Evolutionary conservation across 805 yeast species (phyloP).

Genomic region (Kuraishia cidri): DNA sequence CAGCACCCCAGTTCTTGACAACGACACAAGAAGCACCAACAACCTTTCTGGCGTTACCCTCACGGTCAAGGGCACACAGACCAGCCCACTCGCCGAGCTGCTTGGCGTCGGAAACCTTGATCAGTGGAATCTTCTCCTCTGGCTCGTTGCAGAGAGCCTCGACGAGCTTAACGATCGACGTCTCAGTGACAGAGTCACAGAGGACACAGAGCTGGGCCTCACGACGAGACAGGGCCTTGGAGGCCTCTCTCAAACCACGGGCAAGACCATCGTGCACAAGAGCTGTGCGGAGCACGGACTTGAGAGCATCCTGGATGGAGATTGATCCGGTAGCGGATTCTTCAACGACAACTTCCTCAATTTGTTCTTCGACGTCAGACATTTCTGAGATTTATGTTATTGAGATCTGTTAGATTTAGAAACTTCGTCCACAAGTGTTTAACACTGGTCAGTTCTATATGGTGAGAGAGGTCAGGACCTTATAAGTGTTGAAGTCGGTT

Average conservation of each 20-base stretch:
- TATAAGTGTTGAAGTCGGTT: no score
- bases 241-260: conserved; percentile 99
- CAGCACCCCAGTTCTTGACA: conserved; percentile 99
- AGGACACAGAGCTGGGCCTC: conserved; percentile 97
- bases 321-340: conserved; percentile 81
- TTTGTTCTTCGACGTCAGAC: conserved; percentile 94
- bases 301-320: conserved; percentile 97
- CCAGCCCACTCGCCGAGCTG: conserved; percentile 99
- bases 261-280: conserved; percentile 99
- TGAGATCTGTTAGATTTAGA: conserved; percentile 5
- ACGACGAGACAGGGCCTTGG: conserved; percentile 96
- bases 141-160: conserved; percentile 99
- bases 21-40: conserved; percentile 99
- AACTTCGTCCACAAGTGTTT: conserved; percentile 34
- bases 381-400: conserved; percentile 18
- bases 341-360: conserved; percentile 70
- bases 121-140: conserved; percentile 91
- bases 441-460: conserved; percentile 32
- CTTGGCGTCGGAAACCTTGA: conserved; percentile 99
- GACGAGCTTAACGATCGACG: conserved; percentile 89
- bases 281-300: conserved; percentile 96
- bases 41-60: conserved; percentile 99
- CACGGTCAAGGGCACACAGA: conserved; percentile 98
- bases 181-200: conserved; percentile 98
- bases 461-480: no score